Evolutionary conservation across 129 eudicot genomes (phyloP), one percentile per base, ranked within the genome.

Genomic region (Apium graveolens): DNA sequence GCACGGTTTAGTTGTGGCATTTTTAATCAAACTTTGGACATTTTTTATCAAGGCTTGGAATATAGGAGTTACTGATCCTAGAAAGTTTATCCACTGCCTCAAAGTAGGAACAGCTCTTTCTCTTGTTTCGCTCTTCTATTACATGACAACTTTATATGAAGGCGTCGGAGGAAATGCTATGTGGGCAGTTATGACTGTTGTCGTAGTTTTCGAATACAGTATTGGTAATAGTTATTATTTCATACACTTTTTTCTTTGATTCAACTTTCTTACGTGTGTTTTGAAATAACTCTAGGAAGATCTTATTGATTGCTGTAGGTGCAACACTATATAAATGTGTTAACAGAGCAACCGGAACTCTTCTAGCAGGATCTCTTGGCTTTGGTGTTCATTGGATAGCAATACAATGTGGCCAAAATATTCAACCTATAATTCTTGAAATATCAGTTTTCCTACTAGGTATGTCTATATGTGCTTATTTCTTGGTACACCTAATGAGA

Each of bases 151-250:
- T 21, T 88, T 95, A 35, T 91, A 95, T 80, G 85, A 91, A 37
- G 90, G 97, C 16, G 89, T 91, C 27, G 98, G 97, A 21, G 94
- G 96, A 37, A 92, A 90, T 80, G 92, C 97, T 81, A 95, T 92
- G 94, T 95, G 98, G 98, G 98, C 96, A 6, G 86, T 95, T 76
- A 91, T 95, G 96, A 95, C 99, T 5, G 97, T 95, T 74, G 99
- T 95, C 5, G 94, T 95, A 10, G 99, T 90, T 46, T 82, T 87
- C 38, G 99, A 95, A 79, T 91, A 90, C 83, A 87, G 94, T n/a
- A 97, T 95, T 1, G 99, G 98, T 95, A 86, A 31, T 95, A 86
- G n/a, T n/a, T n/a, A n/a, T 88, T 81, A 78, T 18, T 76, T 46
- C 37, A 12, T 76, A 35, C 75, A 38, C 10, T 74, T 44, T 80